Conservation (phyloP, 768 basidiomycete genomes). For the Hemileccinum impolitum region DNA sequence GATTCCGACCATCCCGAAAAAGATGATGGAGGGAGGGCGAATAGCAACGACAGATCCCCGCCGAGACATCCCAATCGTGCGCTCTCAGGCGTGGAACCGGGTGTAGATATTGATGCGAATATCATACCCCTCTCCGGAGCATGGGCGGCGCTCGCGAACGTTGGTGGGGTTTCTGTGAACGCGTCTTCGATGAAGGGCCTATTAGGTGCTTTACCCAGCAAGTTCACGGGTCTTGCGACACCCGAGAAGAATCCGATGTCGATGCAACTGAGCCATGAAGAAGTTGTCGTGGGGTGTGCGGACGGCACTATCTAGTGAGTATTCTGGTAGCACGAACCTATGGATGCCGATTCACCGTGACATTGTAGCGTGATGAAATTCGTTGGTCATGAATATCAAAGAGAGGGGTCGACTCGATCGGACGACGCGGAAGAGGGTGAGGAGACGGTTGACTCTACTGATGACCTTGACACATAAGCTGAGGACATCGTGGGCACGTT, state of each 20-base stretch:
- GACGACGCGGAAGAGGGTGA: slow-evolving; percentile 10
- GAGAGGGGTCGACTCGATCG: slow-evolving; percentile 15
- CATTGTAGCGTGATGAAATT: slow-evolving; percentile 55
- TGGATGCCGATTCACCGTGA: slow-evolving; percentile 10
- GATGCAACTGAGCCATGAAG: slow-evolving; percentile 88
- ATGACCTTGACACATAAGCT: slow-evolving; percentile 14
- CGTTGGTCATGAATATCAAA: slow-evolving; percentile 54
- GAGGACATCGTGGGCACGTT: background rate
- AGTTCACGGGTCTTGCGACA: slow-evolving; percentile 75
- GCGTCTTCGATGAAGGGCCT: slow-evolving; percentile 49
- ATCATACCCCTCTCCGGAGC: slow-evolving; percentile 69
- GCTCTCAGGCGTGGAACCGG: slow-evolving; percentile 25
- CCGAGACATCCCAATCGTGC: slow-evolving; percentile 12
- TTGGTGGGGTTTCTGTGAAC: slow-evolving; percentile 30
- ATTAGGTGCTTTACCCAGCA: slow-evolving; percentile 56
- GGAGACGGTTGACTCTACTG: slow-evolving; percentile 9
- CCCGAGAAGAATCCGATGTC: slow-evolving; percentile 96
- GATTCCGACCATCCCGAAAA: slow-evolving; percentile 23
- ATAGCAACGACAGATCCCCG: background rate
- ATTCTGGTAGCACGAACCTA: background rate
- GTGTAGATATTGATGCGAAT: slow-evolving; percentile 61
- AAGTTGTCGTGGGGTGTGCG: slow-evolving; percentile 87
- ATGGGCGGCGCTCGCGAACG: slow-evolving; percentile 64
- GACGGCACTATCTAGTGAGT: slow-evolving; percentile 90
- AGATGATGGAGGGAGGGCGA: slow-evolving; percentile 7